A percentile compares a stretch with the other conserved stretches of the same genome.
Evolutionary conservation across 257 asterid species (phyloP).

Genomic region (Fraxinus pennsylvanica): DNA sequence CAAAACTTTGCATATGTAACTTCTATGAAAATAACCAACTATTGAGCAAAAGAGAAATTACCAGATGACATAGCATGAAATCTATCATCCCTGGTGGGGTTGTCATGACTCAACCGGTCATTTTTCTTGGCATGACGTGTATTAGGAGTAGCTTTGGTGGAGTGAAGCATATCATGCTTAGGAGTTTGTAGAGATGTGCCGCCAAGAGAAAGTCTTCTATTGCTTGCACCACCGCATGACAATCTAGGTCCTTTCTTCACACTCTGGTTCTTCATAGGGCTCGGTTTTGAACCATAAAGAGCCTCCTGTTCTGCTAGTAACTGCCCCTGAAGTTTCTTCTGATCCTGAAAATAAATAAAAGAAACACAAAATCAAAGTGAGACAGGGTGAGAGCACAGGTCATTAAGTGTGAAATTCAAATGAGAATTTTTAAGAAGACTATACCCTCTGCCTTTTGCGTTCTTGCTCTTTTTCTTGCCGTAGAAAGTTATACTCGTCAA

Average conservation of each 20-base stretch:
- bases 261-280: constrained; percentile 65
- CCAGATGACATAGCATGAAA: constrained; percentile 62
- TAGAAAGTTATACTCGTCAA: constrained; percentile 66
- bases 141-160: constrained; percentile 51
- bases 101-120: constrained; percentile 38
- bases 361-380: neutral
- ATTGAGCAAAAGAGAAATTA: constrained; percentile 23
- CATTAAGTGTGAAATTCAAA: neutral
- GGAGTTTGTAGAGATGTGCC: constrained; percentile 50
- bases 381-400: constrained; percentile 10
- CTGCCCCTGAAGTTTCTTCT: constrained; percentile 70
- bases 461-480: constrained; percentile 87
- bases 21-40: neutral
- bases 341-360: constrained; percentile 56
- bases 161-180: constrained; percentile 40
- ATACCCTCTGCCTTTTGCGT: constrained; percentile 87
- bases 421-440: neutral
- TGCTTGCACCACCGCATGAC: constrained; percentile 55
- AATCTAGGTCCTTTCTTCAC: constrained; percentile 54
- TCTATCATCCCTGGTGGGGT: constrained; percentile 50
- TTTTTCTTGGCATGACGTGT: constrained; percentile 46
- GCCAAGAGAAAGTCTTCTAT: constrained; percentile 61
- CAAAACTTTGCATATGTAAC: neutral
- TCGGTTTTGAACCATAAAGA: constrained; percentile 62
- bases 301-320: constrained; percentile 57